Evolutionary conservation across 768 basidiomycete species (phyloP), one percentile per base, ranked within the genome.

Genomic region (Clavaria fumosa): DNA sequence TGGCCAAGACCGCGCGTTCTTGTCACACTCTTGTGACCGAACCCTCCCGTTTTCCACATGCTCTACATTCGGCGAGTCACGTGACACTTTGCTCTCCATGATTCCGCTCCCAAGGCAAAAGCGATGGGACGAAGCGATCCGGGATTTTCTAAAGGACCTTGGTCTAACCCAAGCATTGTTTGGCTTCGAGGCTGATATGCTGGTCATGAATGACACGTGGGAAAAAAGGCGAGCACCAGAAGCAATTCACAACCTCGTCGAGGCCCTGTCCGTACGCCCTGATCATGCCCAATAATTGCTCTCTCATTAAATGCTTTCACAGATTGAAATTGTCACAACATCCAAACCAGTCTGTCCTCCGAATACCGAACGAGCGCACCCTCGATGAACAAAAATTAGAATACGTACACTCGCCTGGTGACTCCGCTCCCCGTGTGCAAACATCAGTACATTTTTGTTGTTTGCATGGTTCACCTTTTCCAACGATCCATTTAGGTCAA

Each of bases 331-430:
- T n/a, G n/a, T n/a, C n/a, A n/a, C n/a, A n/a, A n/a, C n/a, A 41
- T 26, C 20, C 45, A 31, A 35, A 34, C 26, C 24, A 28, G 21
- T 32, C 41, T 4, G 39, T 11, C 11, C 15, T 47, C 7, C 38
- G 47, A 33, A 33, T 37, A 5, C 22, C 17, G 14, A 18, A 15
- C 18, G 17, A 47, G 47, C 47, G 27, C 14, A 44, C 65, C 5
- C 52, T 84, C 7, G 76, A 80, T n/a, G 70, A 77, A 40, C 66
- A 81, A 31, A 86, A 79, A 49, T 58, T 80, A 1, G 66, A 72
- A 27, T 75, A 79, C 45, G 54, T 76, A 23, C 67, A 69, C 39
- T 50, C 63, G 21, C 56, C 62, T n/a, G 57, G 64, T 15, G 69
- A 63, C 19, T 51, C 50, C 2, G 53, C 63, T 41, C 64, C 72